phyloP scores from a whole-genome alignment of 345 rosid genomes.

The Arabidopsis suecica region DNA sequence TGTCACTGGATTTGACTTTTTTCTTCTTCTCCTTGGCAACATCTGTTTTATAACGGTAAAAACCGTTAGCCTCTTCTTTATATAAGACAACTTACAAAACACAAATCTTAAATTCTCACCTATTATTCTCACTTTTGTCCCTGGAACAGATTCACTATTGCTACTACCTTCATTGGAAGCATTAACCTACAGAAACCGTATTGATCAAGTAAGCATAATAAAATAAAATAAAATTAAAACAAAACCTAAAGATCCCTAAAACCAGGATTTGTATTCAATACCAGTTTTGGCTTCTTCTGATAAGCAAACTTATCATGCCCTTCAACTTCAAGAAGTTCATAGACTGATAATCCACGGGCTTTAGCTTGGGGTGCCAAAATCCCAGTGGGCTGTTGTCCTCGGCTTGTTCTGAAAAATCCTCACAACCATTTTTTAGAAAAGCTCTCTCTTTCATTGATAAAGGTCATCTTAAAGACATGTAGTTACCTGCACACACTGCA shows the following conservation, averaged over 20 bases:
- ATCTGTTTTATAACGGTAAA: background rate
- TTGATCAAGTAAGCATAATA: background rate
- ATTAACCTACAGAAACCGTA: background rate
- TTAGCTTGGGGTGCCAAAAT: constrained; percentile 16
- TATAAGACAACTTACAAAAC: background rate
- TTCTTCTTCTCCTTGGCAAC: background rate
- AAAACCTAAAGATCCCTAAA: background rate
- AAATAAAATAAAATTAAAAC: background rate
- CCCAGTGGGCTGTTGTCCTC: background rate
- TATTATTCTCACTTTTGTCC: background rate
- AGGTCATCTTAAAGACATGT: background rate
- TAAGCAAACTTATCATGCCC: constrained; percentile 47
- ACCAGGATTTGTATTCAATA: constrained; percentile 1
- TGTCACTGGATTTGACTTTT: constrained; percentile 4
- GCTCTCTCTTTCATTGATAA: background rate
- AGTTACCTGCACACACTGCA: constrained; percentile 28
- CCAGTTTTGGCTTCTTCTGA: constrained; percentile 38
- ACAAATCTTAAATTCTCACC: constrained; percentile 7
- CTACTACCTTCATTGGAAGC: constrained; percentile 43
- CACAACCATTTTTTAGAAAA: background rate
- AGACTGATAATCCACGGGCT: constrained; percentile 72
- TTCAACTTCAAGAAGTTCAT: constrained; percentile 59
- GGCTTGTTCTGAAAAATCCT: background rate
- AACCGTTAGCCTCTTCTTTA: background rate
- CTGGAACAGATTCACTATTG: background rate